Evolutionary conservation across 768 basidiomycete species (phyloP).

Genomic region (Lactarius evosmus): DNA sequence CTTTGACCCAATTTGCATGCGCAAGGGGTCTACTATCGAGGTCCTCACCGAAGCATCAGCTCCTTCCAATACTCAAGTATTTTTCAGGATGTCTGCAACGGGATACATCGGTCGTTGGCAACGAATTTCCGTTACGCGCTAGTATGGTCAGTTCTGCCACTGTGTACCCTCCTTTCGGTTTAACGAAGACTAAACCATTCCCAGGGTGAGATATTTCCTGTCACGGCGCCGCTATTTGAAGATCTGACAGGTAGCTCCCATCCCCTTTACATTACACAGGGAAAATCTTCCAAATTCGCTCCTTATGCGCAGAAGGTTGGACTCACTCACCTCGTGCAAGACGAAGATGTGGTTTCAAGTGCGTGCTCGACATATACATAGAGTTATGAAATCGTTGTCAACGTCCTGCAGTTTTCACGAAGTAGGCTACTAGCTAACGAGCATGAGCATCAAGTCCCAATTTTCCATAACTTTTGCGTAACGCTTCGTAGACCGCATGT

Average conservation of each 20-base stretch:
- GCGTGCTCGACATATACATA: constrained; percentile 34
- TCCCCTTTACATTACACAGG: constrained; percentile 42
- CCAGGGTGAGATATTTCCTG: constrained; percentile 20
- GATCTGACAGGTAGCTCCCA: constrained; percentile 12
- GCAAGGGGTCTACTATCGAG: constrained; percentile 92
- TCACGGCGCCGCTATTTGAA: constrained; percentile 5
- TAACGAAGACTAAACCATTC: constrained; percentile 1
- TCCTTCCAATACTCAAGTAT: constrained; percentile 2
- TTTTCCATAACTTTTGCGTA: too few species aligned
- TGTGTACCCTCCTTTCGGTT: not conserved
- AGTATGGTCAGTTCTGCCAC: constrained; percentile 76
- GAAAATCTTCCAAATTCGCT: constrained; percentile 89
- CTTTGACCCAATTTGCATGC: constrained; percentile 83
- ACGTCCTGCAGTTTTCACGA: constrained; percentile 37
- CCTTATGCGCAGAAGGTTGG: constrained; percentile 96
- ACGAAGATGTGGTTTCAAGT: constrained; percentile 91
- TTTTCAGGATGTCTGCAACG: constrained; percentile 78
- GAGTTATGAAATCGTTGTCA: constrained; percentile 4
- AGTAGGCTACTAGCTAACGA: constrained; percentile 13
- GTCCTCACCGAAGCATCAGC: constrained; percentile 37
- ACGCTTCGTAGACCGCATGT: too few species aligned
- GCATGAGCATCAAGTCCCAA: too few species aligned
- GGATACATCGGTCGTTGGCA: constrained; percentile 86
- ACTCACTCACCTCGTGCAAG: constrained; percentile 74
- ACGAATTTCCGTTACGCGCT: constrained; percentile 92